Base-by-base conservation (phyloP, 306 rosid genomes). In the Malus asiatica region DNA sequence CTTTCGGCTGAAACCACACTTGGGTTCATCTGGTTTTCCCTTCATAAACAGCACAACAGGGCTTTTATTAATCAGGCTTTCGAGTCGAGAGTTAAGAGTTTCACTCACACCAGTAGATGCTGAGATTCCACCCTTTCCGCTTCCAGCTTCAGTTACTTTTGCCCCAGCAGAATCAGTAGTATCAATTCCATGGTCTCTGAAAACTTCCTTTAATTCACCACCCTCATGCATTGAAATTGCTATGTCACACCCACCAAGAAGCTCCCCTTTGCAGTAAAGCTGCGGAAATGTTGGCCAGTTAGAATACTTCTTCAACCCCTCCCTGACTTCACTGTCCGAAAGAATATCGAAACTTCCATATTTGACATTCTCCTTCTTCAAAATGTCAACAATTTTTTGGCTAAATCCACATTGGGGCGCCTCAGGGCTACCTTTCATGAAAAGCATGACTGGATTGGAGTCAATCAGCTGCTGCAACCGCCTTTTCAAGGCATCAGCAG, bases 221-320 rank as follows among this genome's bases (percentile, higher is more conserved):
- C 92, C 83, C 83, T 92, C 98, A 19, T 92, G 96, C 98, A 95
- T 89, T 69, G 97, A 93, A 70, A 90, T 82, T 69, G 44, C 87
- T 71, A 95, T 95, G 90, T 95, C 97, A 76, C 87, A 89, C 60
- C 99, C 99, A 65, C 99, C 99, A 66, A 95, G 84, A 80, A 95
- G 93, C 78, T 95, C 97, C 58, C 97, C 96, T 87, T 92, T 89
- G 90, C 96, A 92, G 84, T 86, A 95, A 69, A 95, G 90, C 81
- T 95, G 97, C 44, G 98, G 98, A 83, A 76, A 95, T 1, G 97
- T 95, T 60, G 97, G 98, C 98, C 98, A 92, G 82, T 90, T 92
- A 27, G 97, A 92, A 57, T 81, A 87, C 80, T 89, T 92, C 86
- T 95, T 95, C 84, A 95, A 78, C 65, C 90, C 93, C 35, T 92